phyloP scores from a whole-genome alignment of 2,329 filamentous ascomycete species.

The Malbranchea cinnamomea region DNA sequence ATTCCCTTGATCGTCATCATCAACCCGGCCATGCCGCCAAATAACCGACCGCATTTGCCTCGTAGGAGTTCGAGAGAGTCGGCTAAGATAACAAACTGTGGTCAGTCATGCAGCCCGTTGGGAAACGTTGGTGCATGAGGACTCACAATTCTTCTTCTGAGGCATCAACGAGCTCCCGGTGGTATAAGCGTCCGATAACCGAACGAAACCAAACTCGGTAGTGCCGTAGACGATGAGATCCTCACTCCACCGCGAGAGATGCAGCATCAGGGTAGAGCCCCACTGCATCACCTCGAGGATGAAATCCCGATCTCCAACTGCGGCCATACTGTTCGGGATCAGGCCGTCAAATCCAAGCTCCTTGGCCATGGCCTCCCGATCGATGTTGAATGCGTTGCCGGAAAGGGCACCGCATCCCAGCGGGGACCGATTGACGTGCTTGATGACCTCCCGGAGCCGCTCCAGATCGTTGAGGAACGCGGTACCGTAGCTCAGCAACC shows the following conservation, averaged over 20 bases:
- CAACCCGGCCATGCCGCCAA: slow-evolving; percentile 68
- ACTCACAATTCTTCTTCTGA: slow-evolving; percentile 58
- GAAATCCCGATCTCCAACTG: slow-evolving; percentile 66
- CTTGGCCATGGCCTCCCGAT: slow-evolving; percentile 61
- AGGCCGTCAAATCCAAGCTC: slow-evolving; percentile 69
- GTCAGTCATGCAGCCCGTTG: not conserved
- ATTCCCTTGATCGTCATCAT: slow-evolving; percentile 64
- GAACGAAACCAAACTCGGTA: slow-evolving; percentile 61
- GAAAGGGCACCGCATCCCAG: slow-evolving; percentile 65
- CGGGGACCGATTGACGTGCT: slow-evolving; percentile 56
- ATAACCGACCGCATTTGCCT: slow-evolving; percentile 62
- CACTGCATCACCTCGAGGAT: slow-evolving; percentile 70
- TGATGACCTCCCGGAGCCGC: slow-evolving; percentile 56
- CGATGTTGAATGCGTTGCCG: slow-evolving; percentile 69
- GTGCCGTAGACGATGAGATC: slow-evolving; percentile 75
- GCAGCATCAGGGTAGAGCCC: slow-evolving; percentile 61
- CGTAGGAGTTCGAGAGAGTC: slow-evolving; percentile 61
- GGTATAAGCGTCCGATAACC: slow-evolving; percentile 62
- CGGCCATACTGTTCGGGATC: slow-evolving; percentile 62
- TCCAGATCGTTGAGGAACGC: slow-evolving; percentile 62
- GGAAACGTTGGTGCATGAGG: not conserved
- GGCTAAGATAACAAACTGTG: not conserved
- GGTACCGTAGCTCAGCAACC: slow-evolving; percentile 60
- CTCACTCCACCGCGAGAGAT: slow-evolving; percentile 68
- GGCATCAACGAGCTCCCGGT: slow-evolving; percentile 68